These are phyloP conservation scores for Arbutus unedo DNA, from an alignment of 148 eudicot genomes.

Conservation along the genomic window DNA sequence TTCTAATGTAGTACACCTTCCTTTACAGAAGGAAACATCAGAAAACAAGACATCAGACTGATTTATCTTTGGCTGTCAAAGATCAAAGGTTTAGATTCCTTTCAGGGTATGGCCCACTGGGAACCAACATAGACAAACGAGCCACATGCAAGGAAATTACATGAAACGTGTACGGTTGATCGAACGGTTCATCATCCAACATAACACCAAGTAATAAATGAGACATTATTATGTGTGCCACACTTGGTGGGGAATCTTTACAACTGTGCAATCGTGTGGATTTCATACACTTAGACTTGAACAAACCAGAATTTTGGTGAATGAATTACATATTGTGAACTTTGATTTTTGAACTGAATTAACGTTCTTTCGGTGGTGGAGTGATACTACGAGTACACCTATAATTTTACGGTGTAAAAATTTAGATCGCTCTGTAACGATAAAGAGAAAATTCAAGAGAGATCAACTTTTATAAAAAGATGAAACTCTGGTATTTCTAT, in stretches of 20 bases:
- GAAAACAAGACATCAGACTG: background rate
- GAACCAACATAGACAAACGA: conserved; percentile 6
- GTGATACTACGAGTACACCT: no score
- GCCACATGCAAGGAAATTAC: background rate
- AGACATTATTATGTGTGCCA: background rate
- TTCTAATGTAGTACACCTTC: background rate
- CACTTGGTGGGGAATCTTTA: background rate
- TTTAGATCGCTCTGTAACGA: no score
- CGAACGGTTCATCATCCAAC: background rate
- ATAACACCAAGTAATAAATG: background rate
- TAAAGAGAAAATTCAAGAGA: no score
- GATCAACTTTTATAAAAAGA: no score
- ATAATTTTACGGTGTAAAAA: no score
- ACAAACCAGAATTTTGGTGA: no score
- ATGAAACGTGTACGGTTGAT: background rate
- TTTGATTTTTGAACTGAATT: no score
- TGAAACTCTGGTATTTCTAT: no score
- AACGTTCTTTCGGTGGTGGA: no score
- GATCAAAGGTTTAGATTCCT: background rate
- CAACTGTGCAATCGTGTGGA: background rate
- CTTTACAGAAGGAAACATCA: background rate
- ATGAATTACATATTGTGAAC: no score
- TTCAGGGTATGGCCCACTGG: conserved; percentile 1
- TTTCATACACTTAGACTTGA: no score
- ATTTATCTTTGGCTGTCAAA: background rate